Evolutionary conservation across 176 grass and related monocot species (phyloP), one percentile per base, ranked within the genome.

Genomic region (Eremochloa ophiuroides): DNA sequence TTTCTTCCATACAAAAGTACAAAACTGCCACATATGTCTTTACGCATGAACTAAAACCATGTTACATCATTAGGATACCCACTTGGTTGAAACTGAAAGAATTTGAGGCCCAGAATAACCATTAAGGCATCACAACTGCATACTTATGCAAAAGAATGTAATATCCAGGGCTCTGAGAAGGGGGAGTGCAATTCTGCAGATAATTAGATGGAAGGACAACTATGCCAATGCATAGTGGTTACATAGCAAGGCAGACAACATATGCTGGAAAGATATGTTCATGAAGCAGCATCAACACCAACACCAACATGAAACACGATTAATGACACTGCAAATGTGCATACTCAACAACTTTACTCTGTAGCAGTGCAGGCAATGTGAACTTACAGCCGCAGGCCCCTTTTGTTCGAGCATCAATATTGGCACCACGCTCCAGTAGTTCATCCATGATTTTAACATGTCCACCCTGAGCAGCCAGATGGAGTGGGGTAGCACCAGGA

Each of bases 381-480:
- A 73, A 87, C 92, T 91, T 99, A 99, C 96, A 99, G 75, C 96
- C 96, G 16, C 96, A 99, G 55, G 96, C 90, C 41, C 92, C 92
- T 87, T 99, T 95, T 30, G 96, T 99, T 77, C 93, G 82, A 74
- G 96, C 96, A 71, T 99, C 96, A 60, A 99, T 99, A 81, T 99
- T 85, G 63, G 96, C 96, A 82, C 96, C 96, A 31, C 93, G 90
- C 33, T 99, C 93, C 13, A 99, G 85, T 42, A 99, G 74, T 73
- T 99, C 96, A 73, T 99, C 93, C 93, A 99, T 99, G 61, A 95
- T 73, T 71, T 79, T 99, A 31, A 99, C 70, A 74, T 99, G 90
- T 5, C 96, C 96, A 26, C 96, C 96, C 87, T 93, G 96, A 65
- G 96, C 92, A 80, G 96, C 96, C 6, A 99, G 89, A 74, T 99